Percentiles rank a stretch among this genome's conserved stretches.
These are phyloP conservation scores for Ottelia alismoides DNA, from an alignment of 106 monocot genomes.

Conservation along the genomic window DNA sequence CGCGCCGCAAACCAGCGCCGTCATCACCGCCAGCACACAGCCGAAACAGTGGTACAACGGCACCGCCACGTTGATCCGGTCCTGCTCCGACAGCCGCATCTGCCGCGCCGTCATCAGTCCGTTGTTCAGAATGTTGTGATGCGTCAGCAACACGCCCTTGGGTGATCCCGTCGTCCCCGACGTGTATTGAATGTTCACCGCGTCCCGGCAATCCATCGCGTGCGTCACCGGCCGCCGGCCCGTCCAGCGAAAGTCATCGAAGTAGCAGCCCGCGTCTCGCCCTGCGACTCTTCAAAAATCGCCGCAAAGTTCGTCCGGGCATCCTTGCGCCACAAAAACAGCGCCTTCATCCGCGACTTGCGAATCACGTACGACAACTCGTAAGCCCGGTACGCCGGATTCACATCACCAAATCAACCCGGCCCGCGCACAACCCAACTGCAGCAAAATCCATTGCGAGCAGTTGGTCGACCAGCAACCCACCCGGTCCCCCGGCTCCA, in stretches of 20 bases:
- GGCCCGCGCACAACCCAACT: constrained; percentile 34
- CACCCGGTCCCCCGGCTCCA: constrained; percentile 42
- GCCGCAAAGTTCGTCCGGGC: constrained; percentile 21
- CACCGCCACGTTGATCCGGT: constrained; percentile 41
- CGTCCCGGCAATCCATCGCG: not conserved
- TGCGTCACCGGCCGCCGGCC: not conserved
- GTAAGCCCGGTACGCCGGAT: constrained; percentile 33
- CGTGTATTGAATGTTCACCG: constrained; percentile 46
- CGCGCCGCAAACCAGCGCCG: constrained; percentile 33
- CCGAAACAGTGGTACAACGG: constrained; percentile 72
- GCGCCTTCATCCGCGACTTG: constrained; percentile 16
- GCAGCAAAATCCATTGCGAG: no score
- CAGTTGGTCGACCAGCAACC: no score
- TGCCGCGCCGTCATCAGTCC: not conserved
- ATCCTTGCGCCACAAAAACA: no score
- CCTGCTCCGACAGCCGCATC: no score
- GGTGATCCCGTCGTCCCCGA: constrained; percentile 73
- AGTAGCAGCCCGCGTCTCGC: constrained; percentile 25
- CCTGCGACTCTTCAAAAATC: constrained; percentile 13
- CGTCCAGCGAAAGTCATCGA: not conserved
- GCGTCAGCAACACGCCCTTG: constrained; percentile 52
- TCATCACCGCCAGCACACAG: constrained; percentile 50
- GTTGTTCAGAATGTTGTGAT: constrained; percentile 34
- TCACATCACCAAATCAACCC: constrained; percentile 44
- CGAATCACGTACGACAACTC: constrained; percentile 30